phyloP scores from a whole-genome alignment of 2,329 filamentous ascomycete species.

The Aspergillus fumigatus region DNA sequence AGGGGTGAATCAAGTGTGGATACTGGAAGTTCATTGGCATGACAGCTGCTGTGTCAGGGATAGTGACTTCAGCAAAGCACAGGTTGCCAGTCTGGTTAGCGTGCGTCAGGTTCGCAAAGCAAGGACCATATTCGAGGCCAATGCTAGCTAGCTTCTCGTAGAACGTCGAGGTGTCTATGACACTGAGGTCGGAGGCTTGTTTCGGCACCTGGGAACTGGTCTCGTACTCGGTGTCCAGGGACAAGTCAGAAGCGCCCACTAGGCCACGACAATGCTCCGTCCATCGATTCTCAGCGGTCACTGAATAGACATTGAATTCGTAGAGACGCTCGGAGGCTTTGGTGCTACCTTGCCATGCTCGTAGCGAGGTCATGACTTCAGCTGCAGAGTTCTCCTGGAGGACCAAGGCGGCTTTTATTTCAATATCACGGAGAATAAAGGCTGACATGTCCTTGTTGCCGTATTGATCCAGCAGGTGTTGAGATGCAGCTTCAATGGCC shows the following conservation, averaged over 20 bases:
- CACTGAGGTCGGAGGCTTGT: background rate
- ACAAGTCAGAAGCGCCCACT: conserved; percentile 1
- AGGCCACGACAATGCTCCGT: conserved; percentile 22
- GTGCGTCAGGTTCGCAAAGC: conserved; percentile 21
- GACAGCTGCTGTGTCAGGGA: conserved; percentile 21
- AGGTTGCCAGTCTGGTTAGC: conserved; percentile 7
- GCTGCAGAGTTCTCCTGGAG: conserved; percentile 13
- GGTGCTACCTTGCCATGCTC: background rate
- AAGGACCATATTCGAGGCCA: conserved; percentile 27
- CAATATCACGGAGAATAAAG: conserved; percentile 17
- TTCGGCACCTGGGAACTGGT: no score
- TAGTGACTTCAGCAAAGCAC: conserved; percentile 17
- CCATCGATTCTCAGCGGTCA: conserved; percentile 19
- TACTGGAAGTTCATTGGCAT: conserved; percentile 28
- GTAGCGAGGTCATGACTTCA: conserved; percentile 15
- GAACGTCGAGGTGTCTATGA: conserved; percentile 18
- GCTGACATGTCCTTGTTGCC: background rate
- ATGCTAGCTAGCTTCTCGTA: conserved; percentile 20
- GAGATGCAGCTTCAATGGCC: conserved; percentile 23
- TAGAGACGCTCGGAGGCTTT: conserved; percentile 1
- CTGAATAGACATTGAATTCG: conserved; percentile 20
- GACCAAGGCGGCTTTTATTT: conserved; percentile 20
- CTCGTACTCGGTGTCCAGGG: background rate
- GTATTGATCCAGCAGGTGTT: conserved; percentile 7
- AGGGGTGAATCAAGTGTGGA: conserved; percentile 27